Evolutionary conservation across 805 yeast species (phyloP).

Genomic region (Tetrapisispora phaffii): DNA sequence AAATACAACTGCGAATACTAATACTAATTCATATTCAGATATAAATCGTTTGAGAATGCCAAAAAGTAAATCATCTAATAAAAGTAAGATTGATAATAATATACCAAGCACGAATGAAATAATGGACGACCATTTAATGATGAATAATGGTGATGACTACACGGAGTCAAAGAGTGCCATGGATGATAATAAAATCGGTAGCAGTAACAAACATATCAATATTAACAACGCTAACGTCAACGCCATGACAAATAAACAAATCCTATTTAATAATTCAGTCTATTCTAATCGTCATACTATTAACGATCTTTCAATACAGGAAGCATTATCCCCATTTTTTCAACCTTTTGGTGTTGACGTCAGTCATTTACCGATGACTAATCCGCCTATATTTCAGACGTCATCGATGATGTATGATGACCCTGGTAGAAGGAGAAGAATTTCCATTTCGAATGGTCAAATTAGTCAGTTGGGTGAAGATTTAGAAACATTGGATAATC

Average conservation of each 20-base stretch:
- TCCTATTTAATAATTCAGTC: background rate
- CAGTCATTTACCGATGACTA: conserved; percentile 36
- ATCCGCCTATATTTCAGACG: conserved; percentile 38
- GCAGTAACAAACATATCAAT: background rate
- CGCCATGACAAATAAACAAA: background rate
- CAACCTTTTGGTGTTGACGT: conserved; percentile 38
- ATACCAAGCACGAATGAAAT: background rate
- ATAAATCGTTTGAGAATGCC: background rate
- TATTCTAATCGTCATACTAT: conserved; percentile 19
- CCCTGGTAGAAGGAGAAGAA: conserved; percentile 40
- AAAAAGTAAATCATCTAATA: background rate
- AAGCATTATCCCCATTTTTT: conserved; percentile 34
- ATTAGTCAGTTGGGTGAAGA: conserved; percentile 59
- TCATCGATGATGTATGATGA: conserved; percentile 19
- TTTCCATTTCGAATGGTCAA: conserved; percentile 78
- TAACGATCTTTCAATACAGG: conserved; percentile 28
- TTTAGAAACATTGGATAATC: conserved; percentile 29
- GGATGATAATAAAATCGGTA: background rate
- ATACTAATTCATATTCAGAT: background rate
- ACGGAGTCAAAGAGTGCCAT: background rate
- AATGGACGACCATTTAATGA: background rate
- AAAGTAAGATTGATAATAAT: background rate
- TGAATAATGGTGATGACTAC: background rate
- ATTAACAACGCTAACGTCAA: background rate
- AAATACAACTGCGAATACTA: too few relatives aligned